phyloP scores from a whole-genome alignment of 2,329 filamentous ascomycete genomes.

The Penicillium sp. region DNA sequence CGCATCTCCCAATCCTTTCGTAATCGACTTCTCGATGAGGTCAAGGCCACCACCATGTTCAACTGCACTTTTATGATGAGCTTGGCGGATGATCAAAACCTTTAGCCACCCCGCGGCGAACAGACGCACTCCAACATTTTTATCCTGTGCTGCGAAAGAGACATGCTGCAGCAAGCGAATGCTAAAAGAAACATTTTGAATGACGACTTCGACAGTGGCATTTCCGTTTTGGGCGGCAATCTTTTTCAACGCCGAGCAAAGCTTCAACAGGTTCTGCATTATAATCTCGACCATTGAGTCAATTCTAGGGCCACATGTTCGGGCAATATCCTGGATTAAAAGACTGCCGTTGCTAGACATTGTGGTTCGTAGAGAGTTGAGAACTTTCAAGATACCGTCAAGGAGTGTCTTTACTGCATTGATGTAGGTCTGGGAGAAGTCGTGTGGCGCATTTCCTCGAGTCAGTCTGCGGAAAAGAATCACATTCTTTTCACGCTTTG shows the following conservation, averaged over 20 bases:
- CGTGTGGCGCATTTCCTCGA: slow-evolving; percentile 76
- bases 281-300: slow-evolving; percentile 88
- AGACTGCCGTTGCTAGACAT: slow-evolving; percentile 82
- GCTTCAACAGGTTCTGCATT: slow-evolving; percentile 84
- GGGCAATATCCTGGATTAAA: slow-evolving; percentile 80
- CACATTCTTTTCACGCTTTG: slow-evolving; percentile 77
- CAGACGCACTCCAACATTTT: slow-evolving; percentile 82
- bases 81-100: slow-evolving; percentile 74
- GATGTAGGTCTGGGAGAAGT: slow-evolving; percentile 71
- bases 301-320: slow-evolving; percentile 70
- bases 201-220: slow-evolving; percentile 72
- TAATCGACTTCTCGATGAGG: slow-evolving; percentile 80
- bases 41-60: slow-evolving; percentile 84
- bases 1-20: slow-evolving; percentile 81
- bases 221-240: slow-evolving; percentile 85
- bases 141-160: slow-evolving; percentile 79
- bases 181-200: slow-evolving; percentile 76
- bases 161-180: slow-evolving; percentile 81
- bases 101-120: slow-evolving; percentile 81
- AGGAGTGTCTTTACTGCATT: slow-evolving; percentile 68
- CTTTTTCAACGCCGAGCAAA: slow-evolving; percentile 87
- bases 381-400: slow-evolving; percentile 84
- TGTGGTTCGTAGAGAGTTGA: slow-evolving; percentile 82
- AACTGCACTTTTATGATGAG: slow-evolving; percentile 71
- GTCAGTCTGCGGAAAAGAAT: slow-evolving; percentile 73